Percentiles rank a stretch among this genome's conserved stretches.
Evolutionary conservation across 345 rosid genomes (phyloP).

Genomic region (Turnera subulata): DNA sequence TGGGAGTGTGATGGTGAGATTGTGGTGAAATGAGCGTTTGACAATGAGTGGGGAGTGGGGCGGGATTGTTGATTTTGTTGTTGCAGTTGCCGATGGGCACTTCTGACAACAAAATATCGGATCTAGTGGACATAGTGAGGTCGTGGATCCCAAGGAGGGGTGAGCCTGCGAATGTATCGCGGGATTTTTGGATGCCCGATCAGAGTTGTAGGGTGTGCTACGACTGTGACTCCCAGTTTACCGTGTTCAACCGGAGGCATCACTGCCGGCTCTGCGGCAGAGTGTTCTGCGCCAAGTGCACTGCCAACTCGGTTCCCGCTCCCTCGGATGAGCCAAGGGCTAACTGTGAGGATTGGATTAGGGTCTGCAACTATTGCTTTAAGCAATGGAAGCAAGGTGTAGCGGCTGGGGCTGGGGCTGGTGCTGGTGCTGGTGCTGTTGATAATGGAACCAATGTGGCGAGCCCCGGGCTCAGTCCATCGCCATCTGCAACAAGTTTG

Average conservation of each 20-base stretch:
- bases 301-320: constrained; percentile 62
- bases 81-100: constrained; percentile 43
- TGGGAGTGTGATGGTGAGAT: too few relatives aligned
- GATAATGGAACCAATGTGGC: constrained; percentile 49
- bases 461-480: constrained; percentile 39
- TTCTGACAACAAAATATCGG: constrained; percentile 47
- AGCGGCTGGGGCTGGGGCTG: too few relatives aligned
- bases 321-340: constrained; percentile 37
- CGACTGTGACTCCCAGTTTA: constrained; percentile 76
- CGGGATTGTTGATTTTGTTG: constrained; percentile 31
- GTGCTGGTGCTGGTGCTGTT: too few relatives aligned
- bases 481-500: constrained; percentile 63
- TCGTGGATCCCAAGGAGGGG: constrained; percentile 70
- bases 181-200: constrained; percentile 99
- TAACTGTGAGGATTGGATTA: constrained; percentile 53
- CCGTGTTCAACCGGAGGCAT: constrained; percentile 65
- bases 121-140: constrained; percentile 44
- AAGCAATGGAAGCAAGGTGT: constrained; percentile 62
- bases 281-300: constrained; percentile 86
- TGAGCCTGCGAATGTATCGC: constrained; percentile 62
- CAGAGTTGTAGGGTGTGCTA: constrained; percentile 91
- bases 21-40: constrained; percentile 8
- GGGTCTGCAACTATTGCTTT: constrained; percentile 89
- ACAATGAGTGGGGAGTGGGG: constrained; percentile 32
- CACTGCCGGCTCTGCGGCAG: constrained; percentile 89